phyloP scores from a whole-genome alignment of 257 asterid genomes.

The Nicotiana benthamiana region DNA sequence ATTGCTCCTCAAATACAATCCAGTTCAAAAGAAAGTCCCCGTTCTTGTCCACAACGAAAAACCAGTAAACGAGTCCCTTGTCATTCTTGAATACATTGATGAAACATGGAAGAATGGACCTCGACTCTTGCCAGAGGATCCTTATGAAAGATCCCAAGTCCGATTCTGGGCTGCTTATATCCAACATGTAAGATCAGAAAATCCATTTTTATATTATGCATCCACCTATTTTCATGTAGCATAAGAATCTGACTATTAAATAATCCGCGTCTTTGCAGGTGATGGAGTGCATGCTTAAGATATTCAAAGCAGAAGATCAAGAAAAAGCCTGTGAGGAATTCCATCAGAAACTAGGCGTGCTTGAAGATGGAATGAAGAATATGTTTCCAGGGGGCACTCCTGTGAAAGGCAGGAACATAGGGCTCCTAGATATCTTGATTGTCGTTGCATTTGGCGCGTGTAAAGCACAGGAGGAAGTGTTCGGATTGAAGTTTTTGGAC shows the following conservation, averaged over 20 bases:
- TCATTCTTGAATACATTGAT: constrained; percentile 26
- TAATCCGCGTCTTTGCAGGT: constrained; percentile 9
- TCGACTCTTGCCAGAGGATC: constrained; percentile 26
- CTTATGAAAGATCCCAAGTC: constrained; percentile 23
- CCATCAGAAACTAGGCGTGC: constrained; percentile 17
- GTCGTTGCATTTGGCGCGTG: neutral
- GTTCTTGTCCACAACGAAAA: constrained; percentile 2
- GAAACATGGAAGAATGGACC: constrained; percentile 31
- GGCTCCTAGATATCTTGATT: neutral
- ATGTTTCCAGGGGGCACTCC: neutral
- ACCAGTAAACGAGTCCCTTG: neutral
- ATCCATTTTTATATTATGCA: neutral
- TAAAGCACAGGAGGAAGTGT: constrained; percentile 5
- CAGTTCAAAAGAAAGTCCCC: constrained; percentile 5
- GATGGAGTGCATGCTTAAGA: constrained; percentile 11
- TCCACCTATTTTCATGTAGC: neutral
- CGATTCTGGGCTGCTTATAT: constrained; percentile 35
- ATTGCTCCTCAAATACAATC: neutral
- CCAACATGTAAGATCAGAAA: constrained; percentile 19
- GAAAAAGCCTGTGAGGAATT: constrained; percentile 14
- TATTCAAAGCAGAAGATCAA: constrained; percentile 9
- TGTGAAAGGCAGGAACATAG: neutral
- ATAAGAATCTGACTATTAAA: too few species aligned
- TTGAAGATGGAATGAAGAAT: constrained; percentile 9
- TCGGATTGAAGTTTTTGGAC: constrained; percentile 7